Base-by-base conservation (phyloP, 2,329 filamentous ascomycete genomes). In the Aspergillus aculeatus region DNA sequence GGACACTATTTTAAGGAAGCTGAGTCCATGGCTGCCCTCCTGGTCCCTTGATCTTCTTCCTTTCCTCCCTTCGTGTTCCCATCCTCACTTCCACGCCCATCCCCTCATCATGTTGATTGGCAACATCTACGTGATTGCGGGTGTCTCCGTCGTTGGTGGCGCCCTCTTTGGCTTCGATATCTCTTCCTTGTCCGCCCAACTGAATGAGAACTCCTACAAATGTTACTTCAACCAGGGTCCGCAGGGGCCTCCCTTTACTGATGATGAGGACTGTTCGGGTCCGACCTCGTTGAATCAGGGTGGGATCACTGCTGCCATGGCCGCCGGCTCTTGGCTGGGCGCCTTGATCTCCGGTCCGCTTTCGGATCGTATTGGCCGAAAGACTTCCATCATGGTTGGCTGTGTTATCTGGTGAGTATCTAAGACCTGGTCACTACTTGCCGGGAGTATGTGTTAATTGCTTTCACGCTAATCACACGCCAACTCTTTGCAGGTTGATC, bases 231-330 rank as follows among this genome's bases (percentile, higher is more conserved):
- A 84, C 64, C 82, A 89, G 66, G 70, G 69, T 60, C 57, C 52
- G 78, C 89, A 52, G 83, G 68, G 63, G 2, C 91, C 47, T 82
- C 87, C 58, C 80, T 84, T 62, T 85, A 90, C 71, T 10, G 65
- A 73, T 35, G 58, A 66, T 21, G 65, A 66, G 1, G 31, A 71
- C 4, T 84, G 83, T 68, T 73, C 73, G 19, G 83, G 83, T 50
- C 80, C 81, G 2, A 71, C 58, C 4, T 68, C 79, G 2, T 67
- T 84, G 63, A 77, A 81, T 0, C 88, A 90, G 74, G 88, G 87
- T 41, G 87, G 82, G 32, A 90, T 91, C 68, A 89, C 87, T 1
- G 87, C 88, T 21, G 80, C 88, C 3, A 91, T 91, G 88, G 86
- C 88, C 6, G 88, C 85, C 48, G 89, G 89, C n/a, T 90, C 87